Base-by-base conservation (phyloP, 805 yeast genomes). In the Metschnikowia drakensbergensis region DNA sequence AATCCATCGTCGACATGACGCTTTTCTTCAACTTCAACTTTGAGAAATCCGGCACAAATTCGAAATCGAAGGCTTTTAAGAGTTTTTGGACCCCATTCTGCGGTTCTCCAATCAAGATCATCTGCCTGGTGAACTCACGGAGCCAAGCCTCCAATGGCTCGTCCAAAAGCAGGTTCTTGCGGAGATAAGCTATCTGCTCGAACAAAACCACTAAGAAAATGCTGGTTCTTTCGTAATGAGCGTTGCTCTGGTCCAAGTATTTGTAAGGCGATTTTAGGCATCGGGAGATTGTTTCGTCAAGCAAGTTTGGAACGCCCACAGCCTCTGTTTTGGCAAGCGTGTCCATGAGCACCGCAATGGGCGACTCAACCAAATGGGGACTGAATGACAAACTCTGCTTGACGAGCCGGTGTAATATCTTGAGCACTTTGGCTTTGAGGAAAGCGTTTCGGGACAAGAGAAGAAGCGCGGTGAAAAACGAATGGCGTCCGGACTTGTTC, bases 281-380 rank as follows among this genome's bases (percentile, higher is more conserved):
- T 53, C 97, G 76, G 1, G 88, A 73, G 29, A 89, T 74, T 0
- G 88, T 70, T 62, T 91, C 94, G 60, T 92, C 96, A 5, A 92
- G 53, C 29, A 88, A 63, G 8, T 68, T 69, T 84, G 88, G 84
- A 2, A 89, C 60, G 34, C 69, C 67, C 3, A 28, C 31, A 4
- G 50, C 2, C 54, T 53, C 43, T 61, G 32, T 45, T 1, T 31
- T 32, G 11, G 52, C 65, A 6, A 84, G 60, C 6, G 89, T 75
- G 45, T 75, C 72, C 2, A 83, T 64, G 5, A 89, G 62, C 0
- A 83, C 79, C 37, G 67, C 63, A 0, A 81, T 67, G 5, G 90
- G 91, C 7, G 84, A 75, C 5, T 72, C 76, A 23, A 79, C 59
- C 0, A 78, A 60, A 1, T 68, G 47, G 7, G 31, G 42, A 39